phyloP scores from a whole-genome alignment of 768 basidiomycete genomes.

The Lactarius hatsudake region DNA sequence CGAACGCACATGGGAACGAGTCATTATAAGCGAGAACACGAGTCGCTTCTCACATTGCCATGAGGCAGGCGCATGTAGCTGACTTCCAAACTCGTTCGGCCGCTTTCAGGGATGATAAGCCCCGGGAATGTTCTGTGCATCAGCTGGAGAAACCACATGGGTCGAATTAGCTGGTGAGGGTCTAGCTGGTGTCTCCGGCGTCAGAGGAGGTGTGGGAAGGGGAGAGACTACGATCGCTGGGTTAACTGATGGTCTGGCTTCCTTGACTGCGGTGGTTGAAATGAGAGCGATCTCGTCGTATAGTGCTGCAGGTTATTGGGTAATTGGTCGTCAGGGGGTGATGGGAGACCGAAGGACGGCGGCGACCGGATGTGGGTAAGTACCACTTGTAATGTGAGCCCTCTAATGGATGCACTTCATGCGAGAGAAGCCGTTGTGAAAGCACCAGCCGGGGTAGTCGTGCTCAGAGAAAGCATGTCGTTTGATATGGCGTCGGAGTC shows the following conservation, averaged over 20 bases:
- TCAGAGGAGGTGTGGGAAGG: conserved; percentile 4
- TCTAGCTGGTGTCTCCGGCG: neutral
- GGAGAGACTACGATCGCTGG: neutral
- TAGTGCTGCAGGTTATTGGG: neutral
- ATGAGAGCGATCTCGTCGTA: neutral
- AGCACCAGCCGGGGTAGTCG: neutral
- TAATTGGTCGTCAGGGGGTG: neutral
- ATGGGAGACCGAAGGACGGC: neutral
- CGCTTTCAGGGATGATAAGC: neutral
- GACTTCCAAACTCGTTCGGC: neutral
- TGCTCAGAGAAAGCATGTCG: neutral
- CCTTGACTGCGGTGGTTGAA: neutral
- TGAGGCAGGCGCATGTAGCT: neutral
- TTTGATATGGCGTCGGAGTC: neutral
- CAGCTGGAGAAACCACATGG: neutral
- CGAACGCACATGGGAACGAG: neutral
- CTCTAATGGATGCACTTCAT: neutral
- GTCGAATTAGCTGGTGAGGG: neutral
- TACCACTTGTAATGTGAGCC: neutral
- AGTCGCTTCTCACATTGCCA: neutral
- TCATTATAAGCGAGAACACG: neutral
- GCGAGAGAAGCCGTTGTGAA: neutral
- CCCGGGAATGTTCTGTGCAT: neutral
- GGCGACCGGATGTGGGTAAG: neutral
- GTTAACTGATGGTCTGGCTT: neutral